Base-by-base conservation (phyloP, 257 asterid species). In the Solanum piurae region DNA sequence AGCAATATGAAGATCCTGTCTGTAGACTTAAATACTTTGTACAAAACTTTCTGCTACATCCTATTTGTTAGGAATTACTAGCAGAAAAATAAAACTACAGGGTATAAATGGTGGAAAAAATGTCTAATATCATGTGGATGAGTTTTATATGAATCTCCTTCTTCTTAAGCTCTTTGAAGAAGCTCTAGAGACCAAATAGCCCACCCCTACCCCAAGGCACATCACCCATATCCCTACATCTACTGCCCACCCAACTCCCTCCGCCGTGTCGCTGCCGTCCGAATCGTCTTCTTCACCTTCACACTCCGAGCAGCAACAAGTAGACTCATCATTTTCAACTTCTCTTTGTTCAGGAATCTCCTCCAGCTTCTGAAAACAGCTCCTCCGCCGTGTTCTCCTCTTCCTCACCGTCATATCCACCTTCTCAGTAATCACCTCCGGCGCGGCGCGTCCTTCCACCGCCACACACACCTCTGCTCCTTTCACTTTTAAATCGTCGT, bases 191-290 rank as follows among this genome's bases (percentile, higher is more conserved):
- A 94, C 95, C 89, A 95, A 86, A 75, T 88, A 93, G 1, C 98
- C 99, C 9, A 95, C 94, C 3, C 99, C 99, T 7, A 95, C 94
- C 1, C 99, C 98, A 86, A 96, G 64, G 89, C 97, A 95, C 87
- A 92, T 90, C 33, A 91, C 95, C 98, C 97, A 94, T 38, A 96
- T 92, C 86, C 98, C 98, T 64, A 93, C 94, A 84, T 95, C 98
- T 76, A 96, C 91, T 40, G 98, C 98, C 98, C 96, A 95, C 37
- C 92, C 86, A 83, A 93, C 93, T 9, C 90, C 89, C 31, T 87
- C 92, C 79, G 38, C 86, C 91, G 85, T 80, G 88, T 66, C 88
- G 5, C 25, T 20, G 1, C 85, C 91, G 46, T 66, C 91, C 1
- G 4, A 69, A 12, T 13, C 91, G 55, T 80, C 90, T 36, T 88